Conservation (phyloP, 192 early-diverging fungal genomes). For the Jimgerdemannia lactiflua region DNA sequence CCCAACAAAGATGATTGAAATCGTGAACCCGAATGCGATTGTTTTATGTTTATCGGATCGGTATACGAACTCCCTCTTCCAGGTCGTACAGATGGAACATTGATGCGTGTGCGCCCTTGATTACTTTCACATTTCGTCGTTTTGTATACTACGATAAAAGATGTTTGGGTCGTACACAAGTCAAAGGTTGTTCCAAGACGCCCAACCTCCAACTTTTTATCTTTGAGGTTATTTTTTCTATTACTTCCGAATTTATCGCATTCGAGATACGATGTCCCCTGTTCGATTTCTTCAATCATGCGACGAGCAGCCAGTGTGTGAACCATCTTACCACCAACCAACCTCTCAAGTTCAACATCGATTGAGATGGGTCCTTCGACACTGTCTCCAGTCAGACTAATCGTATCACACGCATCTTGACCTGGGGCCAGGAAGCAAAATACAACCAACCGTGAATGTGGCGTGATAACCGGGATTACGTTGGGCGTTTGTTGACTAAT, state of each 20-base stretch:
- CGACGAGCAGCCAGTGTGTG: constrained; percentile 44
- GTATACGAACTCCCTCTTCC: too few species aligned
- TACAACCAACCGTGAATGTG: constrained; percentile 29
- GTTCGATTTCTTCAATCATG: constrained; percentile 42
- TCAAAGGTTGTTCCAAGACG: too few species aligned
- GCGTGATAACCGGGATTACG: constrained; percentile 24
- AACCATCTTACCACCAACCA: constrained; percentile 14
- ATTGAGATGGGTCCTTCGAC: constrained; percentile 37
- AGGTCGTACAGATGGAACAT: too few species aligned
- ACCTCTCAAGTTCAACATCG: constrained; percentile 15
- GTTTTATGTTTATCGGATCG: too few species aligned
- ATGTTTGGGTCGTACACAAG: too few species aligned
- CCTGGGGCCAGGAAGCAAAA: constrained; percentile 36
- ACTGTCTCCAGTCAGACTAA: constrained; percentile 23
- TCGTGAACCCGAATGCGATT: too few species aligned
- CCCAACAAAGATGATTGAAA: too few species aligned
- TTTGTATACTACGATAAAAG: too few species aligned
- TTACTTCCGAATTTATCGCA: neutral
- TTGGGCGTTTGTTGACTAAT: constrained; percentile 35
- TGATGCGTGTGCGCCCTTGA: too few species aligned
- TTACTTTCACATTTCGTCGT: too few species aligned
- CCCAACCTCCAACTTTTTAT: too few species aligned
- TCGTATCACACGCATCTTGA: constrained; percentile 15
- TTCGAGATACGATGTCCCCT: constrained; percentile 37
- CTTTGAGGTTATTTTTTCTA: too few species aligned